A percentile compares a stretch with the other conserved stretches of the same genome.
Evolutionary conservation across 371 early-diverging fungal species (phyloP).

Genomic region (Gilbertella persicaria): DNA sequence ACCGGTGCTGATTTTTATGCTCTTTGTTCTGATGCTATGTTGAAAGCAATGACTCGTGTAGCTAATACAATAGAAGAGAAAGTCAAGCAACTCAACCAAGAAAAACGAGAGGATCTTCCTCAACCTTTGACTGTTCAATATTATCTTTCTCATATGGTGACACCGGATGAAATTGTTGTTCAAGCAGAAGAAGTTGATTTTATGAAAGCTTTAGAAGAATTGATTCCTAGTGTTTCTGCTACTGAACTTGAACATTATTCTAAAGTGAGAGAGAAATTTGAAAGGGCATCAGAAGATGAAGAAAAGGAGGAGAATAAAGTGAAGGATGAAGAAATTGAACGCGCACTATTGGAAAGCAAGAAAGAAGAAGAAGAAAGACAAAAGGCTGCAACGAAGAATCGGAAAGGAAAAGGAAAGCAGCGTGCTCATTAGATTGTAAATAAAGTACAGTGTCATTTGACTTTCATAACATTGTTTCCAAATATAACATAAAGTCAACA

Average conservation of each 20-base stretch:
- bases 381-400: constrained; percentile 3
- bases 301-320: constrained; percentile 16
- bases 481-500: too few relatives aligned
- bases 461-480: too few relatives aligned
- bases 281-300: constrained; percentile 37
- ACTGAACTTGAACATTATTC: constrained; percentile 90
- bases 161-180: constrained; percentile 66
- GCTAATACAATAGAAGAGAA: constrained; percentile 78
- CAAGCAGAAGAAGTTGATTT: constrained; percentile 85
- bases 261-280: constrained; percentile 71
- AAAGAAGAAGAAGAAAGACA: constrained; percentile 11
- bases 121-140: constrained; percentile 77
- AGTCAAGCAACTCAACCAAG: constrained; percentile 43
- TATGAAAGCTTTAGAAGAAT: constrained; percentile 75
- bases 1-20: constrained; percentile 99
- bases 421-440: constrained; percentile 7
- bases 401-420: constrained; percentile 20
- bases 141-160: constrained; percentile 79
- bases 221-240: constrained; percentile 88
- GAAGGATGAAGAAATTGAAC: constrained; percentile 3
- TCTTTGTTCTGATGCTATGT: constrained; percentile 94
- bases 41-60: constrained; percentile 92
- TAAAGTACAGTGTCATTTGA: too few relatives aligned
- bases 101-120: constrained; percentile 30
- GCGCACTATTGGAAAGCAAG: constrained; percentile 9